Conservation (phyloP, 164 flowering plant genomes). For the Kalanchoe fedtschenkoi region DNA sequence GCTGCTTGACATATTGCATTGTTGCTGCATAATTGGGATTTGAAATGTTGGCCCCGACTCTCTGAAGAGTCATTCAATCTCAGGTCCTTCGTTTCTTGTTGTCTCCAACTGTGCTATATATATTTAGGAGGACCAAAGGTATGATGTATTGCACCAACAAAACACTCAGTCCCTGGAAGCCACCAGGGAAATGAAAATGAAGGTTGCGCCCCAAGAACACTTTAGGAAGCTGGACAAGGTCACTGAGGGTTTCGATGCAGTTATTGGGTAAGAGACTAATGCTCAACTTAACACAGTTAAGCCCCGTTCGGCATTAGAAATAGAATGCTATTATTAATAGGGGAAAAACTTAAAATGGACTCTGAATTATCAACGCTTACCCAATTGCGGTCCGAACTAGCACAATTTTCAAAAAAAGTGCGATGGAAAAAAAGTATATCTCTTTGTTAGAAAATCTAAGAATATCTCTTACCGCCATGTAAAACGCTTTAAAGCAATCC, state of each 20-base stretch:
- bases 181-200: slow-evolving; percentile 27
- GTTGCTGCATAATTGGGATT: too few species aligned
- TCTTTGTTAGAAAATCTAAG: too few species aligned
- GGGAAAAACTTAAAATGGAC: too few species aligned
- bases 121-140: slow-evolving; percentile 28
- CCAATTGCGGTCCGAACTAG: too few species aligned
- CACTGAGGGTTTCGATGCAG: slow-evolving; percentile 52
- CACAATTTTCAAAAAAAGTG: too few species aligned
- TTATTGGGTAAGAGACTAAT: slow-evolving; percentile 92
- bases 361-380: too few species aligned
- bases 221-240: slow-evolving; percentile 24
- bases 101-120: slow-evolving; percentile 25
- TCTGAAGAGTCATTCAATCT: slow-evolving; percentile 41
- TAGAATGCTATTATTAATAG: too few species aligned
- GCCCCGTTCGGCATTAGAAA: too few species aligned
- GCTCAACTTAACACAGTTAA: slow-evolving; percentile 72
- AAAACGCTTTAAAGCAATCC: too few species aligned
- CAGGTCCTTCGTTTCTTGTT: slow-evolving; percentile 21
- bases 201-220: slow-evolving; percentile 14
- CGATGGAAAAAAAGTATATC: too few species aligned
- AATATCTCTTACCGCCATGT: too few species aligned
- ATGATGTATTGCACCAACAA: slow-evolving; percentile 32
- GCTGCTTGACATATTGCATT: too few species aligned
- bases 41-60: slow-evolving; percentile 54
- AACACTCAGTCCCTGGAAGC: slow-evolving; percentile 29